A percentile compares a stretch with the other conserved stretches of the same genome.
Evolutionary conservation across 1,284 basidiomycete genomes (phyloP).

Genomic region (Xanthoconium separans): DNA sequence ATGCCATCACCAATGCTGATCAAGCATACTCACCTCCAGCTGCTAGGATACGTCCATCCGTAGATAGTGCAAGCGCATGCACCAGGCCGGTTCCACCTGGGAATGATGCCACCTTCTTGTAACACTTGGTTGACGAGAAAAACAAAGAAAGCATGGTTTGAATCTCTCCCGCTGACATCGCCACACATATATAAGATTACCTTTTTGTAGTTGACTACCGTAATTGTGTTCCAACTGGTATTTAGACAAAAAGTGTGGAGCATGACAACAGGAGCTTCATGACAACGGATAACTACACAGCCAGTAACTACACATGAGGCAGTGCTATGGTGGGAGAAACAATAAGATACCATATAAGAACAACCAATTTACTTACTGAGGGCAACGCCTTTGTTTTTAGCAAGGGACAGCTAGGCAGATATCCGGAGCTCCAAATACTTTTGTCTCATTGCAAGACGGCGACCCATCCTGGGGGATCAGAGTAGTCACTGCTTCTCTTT

Average conservation of each 20-base stretch:
- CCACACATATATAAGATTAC: not conserved
- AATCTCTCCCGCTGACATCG: not conserved
- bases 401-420: too few relatives aligned
- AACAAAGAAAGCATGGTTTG: not conserved
- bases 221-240: not conserved
- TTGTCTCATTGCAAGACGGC: too few relatives aligned
- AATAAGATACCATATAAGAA: not conserved
- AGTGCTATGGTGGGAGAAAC: not conserved
- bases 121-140: not conserved
- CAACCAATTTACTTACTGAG: too few relatives aligned
- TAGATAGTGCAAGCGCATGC: not conserved
- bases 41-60: not conserved
- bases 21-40: not conserved
- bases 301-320: not conserved
- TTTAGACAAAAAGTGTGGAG: not conserved
- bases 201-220: too few relatives aligned
- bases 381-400: too few relatives aligned
- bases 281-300: too few relatives aligned
- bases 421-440: too few relatives aligned
- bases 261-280: not conserved
- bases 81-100: not conserved
- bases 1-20: not conserved
- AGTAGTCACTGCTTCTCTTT: too few relatives aligned
- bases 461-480: too few relatives aligned
- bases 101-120: not conserved